Percentiles rank a stretch among this genome's conserved stretches.
phyloP scores from a whole-genome alignment of 306 rosid species.

The Casuarina glauca region DNA sequence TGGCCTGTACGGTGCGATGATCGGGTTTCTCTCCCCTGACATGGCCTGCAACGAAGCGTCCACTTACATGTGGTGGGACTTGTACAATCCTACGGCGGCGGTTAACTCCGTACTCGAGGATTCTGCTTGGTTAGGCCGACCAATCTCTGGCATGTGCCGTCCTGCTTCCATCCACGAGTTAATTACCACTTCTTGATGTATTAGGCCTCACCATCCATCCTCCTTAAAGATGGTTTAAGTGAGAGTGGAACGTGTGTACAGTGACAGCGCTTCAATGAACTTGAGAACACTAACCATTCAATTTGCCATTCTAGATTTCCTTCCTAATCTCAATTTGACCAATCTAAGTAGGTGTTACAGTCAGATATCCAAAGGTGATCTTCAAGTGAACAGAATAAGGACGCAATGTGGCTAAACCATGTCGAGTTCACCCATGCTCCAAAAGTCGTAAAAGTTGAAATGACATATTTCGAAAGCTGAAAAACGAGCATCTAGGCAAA shows the following conservation, averaged over 20 bases:
- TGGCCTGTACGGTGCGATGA: slow-evolving; percentile 63
- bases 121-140: slow-evolving; percentile 66
- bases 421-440: neutral
- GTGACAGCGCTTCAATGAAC: too few relatives aligned
- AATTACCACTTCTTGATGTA: slow-evolving; percentile 27
- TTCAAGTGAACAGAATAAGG: too few relatives aligned
- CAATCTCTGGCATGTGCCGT: slow-evolving; percentile 50
- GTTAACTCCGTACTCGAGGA: slow-evolving; percentile 69
- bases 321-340: too few relatives aligned
- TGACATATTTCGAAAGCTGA: neutral
- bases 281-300: too few relatives aligned
- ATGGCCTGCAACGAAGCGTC: slow-evolving; percentile 50
- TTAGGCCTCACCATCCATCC: neutral
- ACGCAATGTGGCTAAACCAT: too few relatives aligned
- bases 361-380: too few relatives aligned
- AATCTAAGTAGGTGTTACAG: too few relatives aligned
- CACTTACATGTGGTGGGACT: slow-evolving; percentile 82
- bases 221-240: neutral
- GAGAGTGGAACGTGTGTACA: too few relatives aligned
- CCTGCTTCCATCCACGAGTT: slow-evolving; percentile 59
- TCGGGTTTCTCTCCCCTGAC: slow-evolving; percentile 75
- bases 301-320: too few relatives aligned
- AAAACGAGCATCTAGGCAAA: neutral
- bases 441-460: neutral
- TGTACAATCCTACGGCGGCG: slow-evolving; percentile 61